phyloP scores from a whole-genome alignment of 768 basidiomycete species.

The Suillus lakei region DNA sequence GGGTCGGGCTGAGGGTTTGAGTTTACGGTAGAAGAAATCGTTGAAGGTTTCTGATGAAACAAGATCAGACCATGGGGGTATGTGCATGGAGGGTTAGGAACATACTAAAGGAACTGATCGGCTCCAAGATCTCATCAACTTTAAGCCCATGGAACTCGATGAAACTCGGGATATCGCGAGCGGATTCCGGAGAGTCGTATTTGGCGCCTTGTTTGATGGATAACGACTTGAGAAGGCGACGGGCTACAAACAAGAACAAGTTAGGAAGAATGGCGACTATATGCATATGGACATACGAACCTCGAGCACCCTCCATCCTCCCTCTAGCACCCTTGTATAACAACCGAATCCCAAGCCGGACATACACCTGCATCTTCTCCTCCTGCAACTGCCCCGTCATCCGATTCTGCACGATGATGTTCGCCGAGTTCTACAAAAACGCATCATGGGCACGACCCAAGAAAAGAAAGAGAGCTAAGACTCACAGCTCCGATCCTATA shows the following conservation, averaged over 20 bases:
- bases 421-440: conserved; percentile 83
- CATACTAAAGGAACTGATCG: conserved; percentile 82
- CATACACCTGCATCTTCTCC: conserved; percentile 98
- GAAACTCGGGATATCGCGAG: conserved; percentile 82
- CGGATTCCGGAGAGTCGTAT: conserved; percentile 87
- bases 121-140: conserved; percentile 81
- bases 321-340: conserved; percentile 91
- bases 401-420: conserved; percentile 97
- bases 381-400: conserved; percentile 91
- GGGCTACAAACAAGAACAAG: conserved; percentile 51
- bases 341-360: conserved; percentile 88
- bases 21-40: conserved; percentile 88
- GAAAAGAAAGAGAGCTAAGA: conserved; percentile 7
- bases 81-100: conserved; percentile 18
- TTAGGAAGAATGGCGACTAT: neutral
- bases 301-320: conserved; percentile 87
- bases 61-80: conserved; percentile 6
- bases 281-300: conserved; percentile 44
- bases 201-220: conserved; percentile 95
- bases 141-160: conserved; percentile 90
- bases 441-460: neutral
- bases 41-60: conserved; percentile 80
- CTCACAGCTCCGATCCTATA: conserved; percentile 90
- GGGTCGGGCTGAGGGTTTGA: conserved; percentile 83
- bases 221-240: conserved; percentile 83